These are phyloP conservation scores for Pharus latifolius DNA, from an alignment of 176 grass and related monocot species.

Conservation along the genomic window DNA sequence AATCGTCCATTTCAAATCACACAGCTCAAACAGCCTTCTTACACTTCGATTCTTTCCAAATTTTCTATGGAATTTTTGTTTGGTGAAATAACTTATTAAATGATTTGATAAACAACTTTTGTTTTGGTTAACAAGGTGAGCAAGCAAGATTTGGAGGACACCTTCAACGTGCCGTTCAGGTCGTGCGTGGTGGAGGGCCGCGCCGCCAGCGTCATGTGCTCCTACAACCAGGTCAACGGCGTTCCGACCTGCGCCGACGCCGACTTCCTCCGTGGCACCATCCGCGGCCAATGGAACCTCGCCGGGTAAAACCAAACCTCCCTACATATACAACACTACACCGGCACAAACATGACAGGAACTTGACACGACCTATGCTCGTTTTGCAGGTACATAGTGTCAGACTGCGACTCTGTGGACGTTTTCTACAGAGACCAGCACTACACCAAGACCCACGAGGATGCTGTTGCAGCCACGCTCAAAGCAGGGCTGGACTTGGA, in stretches of 20 bases:
- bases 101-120: no score
- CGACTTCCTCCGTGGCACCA: conserved; percentile 35
- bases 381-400: conserved; percentile 55
- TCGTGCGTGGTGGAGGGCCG: conserved; percentile 47
- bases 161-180: conserved; percentile 80
- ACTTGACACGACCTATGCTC: not conserved
- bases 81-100: no score
- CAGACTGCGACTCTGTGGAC: conserved; percentile 81
- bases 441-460: conserved; percentile 47
- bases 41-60: no score
- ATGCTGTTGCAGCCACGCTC: conserved; percentile 65
- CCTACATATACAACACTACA: no score
- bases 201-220: conserved; percentile 80
- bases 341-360: no score
- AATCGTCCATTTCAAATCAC: no score
- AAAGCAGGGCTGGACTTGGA: conserved; percentile 74
- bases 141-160: conserved; percentile 77
- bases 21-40: no score
- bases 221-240: conserved; percentile 95
- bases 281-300: conserved; percentile 35
- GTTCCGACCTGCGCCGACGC: conserved; percentile 72
- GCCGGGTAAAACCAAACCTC: not conserved
- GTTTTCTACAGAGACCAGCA: conserved; percentile 73
- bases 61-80: no score
- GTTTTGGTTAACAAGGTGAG: conserved; percentile 27